Percentiles rank a stretch among this genome's conserved stretches.
These are phyloP conservation scores for Auriscalpium orientale DNA, from an alignment of 768 basidiomycete species.

Conservation along the genomic window DNA sequence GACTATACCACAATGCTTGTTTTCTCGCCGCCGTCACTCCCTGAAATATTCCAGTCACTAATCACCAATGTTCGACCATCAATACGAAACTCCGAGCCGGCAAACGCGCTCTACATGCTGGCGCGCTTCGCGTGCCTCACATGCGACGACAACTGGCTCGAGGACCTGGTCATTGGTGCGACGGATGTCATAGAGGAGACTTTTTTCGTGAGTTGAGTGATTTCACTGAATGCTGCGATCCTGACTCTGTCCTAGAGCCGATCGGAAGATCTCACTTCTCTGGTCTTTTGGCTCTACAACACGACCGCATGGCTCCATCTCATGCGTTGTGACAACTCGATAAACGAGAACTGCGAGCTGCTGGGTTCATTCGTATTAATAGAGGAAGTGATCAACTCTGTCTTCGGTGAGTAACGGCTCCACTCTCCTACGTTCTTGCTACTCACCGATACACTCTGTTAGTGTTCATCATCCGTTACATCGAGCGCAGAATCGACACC, in stretches of 20 bases:
- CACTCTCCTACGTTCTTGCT: neutral
- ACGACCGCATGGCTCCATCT: conserved; percentile 86
- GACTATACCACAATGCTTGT: conserved; percentile 90
- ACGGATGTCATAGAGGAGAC: conserved; percentile 89
- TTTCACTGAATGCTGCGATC: conserved; percentile 1
- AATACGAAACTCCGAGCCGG: conserved; percentile 74
- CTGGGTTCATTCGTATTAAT: conserved; percentile 79
- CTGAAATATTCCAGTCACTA: conserved; percentile 73
- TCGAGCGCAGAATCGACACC: conserved; percentile 82
- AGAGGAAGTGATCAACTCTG: conserved; percentile 89
- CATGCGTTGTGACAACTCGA: conserved; percentile 75
- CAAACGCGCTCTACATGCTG: conserved; percentile 85
- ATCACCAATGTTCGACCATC: conserved; percentile 69
- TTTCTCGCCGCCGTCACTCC: conserved; percentile 75
- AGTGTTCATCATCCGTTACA: conserved; percentile 95
- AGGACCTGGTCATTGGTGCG: conserved; percentile 85
- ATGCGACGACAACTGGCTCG: conserved; percentile 89
- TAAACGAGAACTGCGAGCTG: conserved; percentile 74
- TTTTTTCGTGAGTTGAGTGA: conserved; percentile 66
- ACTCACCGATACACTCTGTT: conserved; percentile 5
- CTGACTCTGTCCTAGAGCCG: conserved; percentile 45
- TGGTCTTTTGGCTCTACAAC: conserved; percentile 95
- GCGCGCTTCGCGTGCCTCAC: conserved; percentile 87
- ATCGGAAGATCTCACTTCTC: conserved; percentile 76
- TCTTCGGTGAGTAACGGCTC: conserved; percentile 61